Percentiles rank a stretch among this genome's conserved stretches.
Conservation (phyloP, 2,329 filamentous ascomycete genomes). For the Balansia obtecta region DNA sequence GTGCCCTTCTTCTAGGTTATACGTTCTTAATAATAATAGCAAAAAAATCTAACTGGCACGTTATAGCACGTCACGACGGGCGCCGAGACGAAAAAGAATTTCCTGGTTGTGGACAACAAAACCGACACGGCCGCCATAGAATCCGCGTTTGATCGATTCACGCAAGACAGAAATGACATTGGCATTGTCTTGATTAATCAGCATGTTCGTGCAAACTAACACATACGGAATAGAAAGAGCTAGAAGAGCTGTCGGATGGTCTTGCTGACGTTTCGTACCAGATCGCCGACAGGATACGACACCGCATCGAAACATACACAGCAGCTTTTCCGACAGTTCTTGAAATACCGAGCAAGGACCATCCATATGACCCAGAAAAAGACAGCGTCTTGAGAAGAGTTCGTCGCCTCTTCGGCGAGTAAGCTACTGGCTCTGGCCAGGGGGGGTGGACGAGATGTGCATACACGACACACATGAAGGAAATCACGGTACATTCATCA, state of each 20-base stretch:
- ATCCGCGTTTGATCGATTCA: conserved; percentile 80
- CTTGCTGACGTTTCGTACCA: conserved; percentile 23
- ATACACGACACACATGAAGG: not conserved
- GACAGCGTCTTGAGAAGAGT: conserved; percentile 93
- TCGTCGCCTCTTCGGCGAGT: conserved; percentile 54
- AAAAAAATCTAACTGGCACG: not conserved
- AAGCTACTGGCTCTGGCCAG: conserved; percentile 14
- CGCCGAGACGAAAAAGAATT: conserved; percentile 90
- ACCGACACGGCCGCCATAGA: conserved; percentile 84
- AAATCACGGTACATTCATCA: not conserved
- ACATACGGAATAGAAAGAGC: not conserved
- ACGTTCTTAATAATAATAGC: not conserved
- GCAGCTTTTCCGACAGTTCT: conserved; percentile 92
- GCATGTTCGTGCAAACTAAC: conserved; percentile 49
- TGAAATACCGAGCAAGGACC: conserved; percentile 97
- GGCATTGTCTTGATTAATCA: conserved; percentile 96
- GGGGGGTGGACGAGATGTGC: not conserved
- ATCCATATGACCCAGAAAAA: conserved; percentile 97
- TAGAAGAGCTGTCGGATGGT: not conserved
- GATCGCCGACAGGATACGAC: conserved; percentile 89
- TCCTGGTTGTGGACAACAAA: conserved; percentile 89
- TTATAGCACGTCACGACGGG: conserved; percentile 76
- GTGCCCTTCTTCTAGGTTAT: conserved; percentile 12
- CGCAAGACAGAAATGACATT: conserved; percentile 84
- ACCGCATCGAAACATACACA: conserved; percentile 81